Evolutionary conservation across 2,329 filamentous ascomycete genomes (phyloP).

Genomic region (Aspergillus brunneoviolaceus): DNA sequence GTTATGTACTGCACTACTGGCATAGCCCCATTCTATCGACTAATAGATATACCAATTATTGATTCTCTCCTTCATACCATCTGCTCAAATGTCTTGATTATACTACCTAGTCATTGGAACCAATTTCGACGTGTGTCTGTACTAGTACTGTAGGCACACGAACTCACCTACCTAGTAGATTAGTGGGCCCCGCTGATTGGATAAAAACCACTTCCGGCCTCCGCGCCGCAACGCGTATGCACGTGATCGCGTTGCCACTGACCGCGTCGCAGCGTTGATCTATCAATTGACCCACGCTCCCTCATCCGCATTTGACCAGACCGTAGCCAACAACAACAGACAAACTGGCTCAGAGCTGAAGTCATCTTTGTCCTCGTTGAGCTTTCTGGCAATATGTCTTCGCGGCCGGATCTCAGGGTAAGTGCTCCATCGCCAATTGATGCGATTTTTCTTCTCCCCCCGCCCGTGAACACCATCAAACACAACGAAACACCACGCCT

Average conservation of each 20-base stretch:
- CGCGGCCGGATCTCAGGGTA: constrained; percentile 71
- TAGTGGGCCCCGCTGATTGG: constrained; percentile 11
- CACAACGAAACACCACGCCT: background rate
- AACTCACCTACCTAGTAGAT: no score
- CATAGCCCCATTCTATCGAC: background rate
- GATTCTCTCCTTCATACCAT: constrained; percentile 1
- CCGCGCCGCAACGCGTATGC: constrained; percentile 34
- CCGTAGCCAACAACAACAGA: constrained; percentile 1
- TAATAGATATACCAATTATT: constrained; percentile 1
- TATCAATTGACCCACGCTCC: background rate
- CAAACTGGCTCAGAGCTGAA: constrained; percentile 10
- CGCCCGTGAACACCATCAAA: background rate
- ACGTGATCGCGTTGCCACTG: constrained; percentile 32
- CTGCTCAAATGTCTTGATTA: background rate
- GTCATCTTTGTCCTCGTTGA: constrained; percentile 9
- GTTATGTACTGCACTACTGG: constrained; percentile 9
- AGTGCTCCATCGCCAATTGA: background rate
- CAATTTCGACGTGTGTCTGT: no score
- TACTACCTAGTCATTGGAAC: no score
- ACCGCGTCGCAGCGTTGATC: constrained; percentile 7
- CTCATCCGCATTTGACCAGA: constrained; percentile 5
- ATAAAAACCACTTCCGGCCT: constrained; percentile 11
- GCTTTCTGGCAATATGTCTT: constrained; percentile 58
- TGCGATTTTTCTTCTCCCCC: background rate
- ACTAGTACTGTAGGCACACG: no score